Percentiles rank a stretch among this genome's conserved stretches.
These are phyloP conservation scores for Artemisia annua DNA, from an alignment of 129 eudicot genomes.

Conservation along the genomic window DNA sequence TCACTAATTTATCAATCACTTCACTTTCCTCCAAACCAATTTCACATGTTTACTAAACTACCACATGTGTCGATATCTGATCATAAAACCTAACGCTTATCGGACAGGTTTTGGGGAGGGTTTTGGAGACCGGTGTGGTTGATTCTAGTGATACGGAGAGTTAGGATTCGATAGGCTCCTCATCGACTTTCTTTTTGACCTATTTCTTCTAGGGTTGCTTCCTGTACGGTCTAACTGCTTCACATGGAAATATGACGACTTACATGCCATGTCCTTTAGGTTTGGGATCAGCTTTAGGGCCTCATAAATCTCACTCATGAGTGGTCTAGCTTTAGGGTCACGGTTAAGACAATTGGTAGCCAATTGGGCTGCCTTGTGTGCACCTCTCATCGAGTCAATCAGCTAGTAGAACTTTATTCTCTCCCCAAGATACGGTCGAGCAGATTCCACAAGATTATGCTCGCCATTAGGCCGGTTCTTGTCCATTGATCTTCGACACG, in stretches of 20 bases:
- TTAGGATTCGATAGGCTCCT: constrained; percentile 49
- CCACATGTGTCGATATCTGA: background rate
- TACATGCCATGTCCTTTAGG: constrained; percentile 73
- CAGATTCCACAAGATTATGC: constrained; percentile 85
- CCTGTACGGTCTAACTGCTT: constrained; percentile 60
- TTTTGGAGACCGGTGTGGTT: constrained; percentile 49
- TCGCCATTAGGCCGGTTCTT: constrained; percentile 70
- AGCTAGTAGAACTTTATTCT: constrained; percentile 58
- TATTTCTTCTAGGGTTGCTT: constrained; percentile 35
- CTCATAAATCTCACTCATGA: constrained; percentile 78
- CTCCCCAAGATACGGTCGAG: constrained; percentile 64
- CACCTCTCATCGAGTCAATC: constrained; percentile 73
- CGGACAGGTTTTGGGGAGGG: constrained; percentile 59
- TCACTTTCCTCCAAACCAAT: background rate
- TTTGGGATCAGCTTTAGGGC: constrained; percentile 56
- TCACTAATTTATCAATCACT: constrained; percentile 33
- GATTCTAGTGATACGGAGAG: constrained; percentile 40
- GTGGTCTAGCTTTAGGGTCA: constrained; percentile 67
- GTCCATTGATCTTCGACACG: constrained; percentile 84
- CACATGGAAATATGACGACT: constrained; percentile 62
- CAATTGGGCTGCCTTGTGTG: constrained; percentile 68
- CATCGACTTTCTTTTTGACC: constrained; percentile 36
- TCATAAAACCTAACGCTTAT: background rate
- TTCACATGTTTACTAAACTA: constrained; percentile 14
- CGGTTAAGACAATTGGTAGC: constrained; percentile 77